phyloP scores from a whole-genome alignment of 441 rosid species.

The Populus trichocarpa region DNA sequence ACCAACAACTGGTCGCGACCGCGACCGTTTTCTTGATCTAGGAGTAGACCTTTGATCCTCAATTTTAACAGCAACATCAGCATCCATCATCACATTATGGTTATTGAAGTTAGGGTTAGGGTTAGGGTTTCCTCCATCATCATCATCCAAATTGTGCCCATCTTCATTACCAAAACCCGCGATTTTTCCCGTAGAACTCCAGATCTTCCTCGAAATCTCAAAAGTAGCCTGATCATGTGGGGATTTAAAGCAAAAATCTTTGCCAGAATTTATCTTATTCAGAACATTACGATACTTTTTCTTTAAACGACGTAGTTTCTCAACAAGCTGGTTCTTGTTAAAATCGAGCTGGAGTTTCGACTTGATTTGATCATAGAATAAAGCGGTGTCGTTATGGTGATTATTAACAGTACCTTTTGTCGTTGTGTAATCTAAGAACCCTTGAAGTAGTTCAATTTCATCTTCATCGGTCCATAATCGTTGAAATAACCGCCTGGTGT shows the following conservation, averaged over 20 bases:
- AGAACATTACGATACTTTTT: conserved; percentile 84
- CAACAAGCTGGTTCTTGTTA: conserved; percentile 94
- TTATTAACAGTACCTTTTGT: conserved; percentile 38
- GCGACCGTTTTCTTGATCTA: conserved; percentile 53
- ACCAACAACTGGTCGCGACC: conserved; percentile 28
- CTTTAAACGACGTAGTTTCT: conserved; percentile 86
- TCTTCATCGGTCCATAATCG: conserved; percentile 98
- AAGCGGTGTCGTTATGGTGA: conserved; percentile 71
- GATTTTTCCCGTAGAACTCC: conserved; percentile 48
- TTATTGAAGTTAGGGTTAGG: conserved; percentile 20
- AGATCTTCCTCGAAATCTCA: conserved; percentile 93
- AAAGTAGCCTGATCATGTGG: conserved; percentile 92
- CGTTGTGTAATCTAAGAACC: conserved; percentile 68
- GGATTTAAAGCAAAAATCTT: conserved; percentile 77
- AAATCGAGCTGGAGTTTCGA: conserved; percentile 91
- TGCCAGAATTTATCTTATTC: conserved; percentile 71
- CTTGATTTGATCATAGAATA: conserved; percentile 91
- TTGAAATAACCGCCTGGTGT: conserved; percentile 77
- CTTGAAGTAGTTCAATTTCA: conserved; percentile 96
- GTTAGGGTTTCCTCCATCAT: conserved; percentile 42
- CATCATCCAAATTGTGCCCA: conserved; percentile 25
- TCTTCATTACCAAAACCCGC: conserved; percentile 2
- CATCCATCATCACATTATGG: not conserved
- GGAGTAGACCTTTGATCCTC: conserved; percentile 49
- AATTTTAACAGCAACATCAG: conserved; percentile 26